Base-by-base conservation (phyloP, 192 early-diverging fungal genomes). In the Coemansia sp. region DNA sequence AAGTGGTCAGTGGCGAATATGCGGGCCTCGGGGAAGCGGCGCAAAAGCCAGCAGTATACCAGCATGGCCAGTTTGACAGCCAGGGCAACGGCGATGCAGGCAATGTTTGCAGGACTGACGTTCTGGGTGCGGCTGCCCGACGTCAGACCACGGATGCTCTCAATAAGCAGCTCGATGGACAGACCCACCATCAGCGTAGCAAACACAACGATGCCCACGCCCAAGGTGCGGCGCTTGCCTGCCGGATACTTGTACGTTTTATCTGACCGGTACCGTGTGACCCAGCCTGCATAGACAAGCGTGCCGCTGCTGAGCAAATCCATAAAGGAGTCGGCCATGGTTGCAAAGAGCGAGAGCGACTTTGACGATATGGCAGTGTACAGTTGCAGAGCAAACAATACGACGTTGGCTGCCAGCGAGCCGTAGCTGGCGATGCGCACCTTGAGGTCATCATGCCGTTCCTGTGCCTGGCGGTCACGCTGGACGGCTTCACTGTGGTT, bases 251-350 rank as follows among this genome's bases (percentile, higher is more conserved):
- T 82, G 58, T 80, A 76, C 23, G 79, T 50, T 38, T 90, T 84
- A 27, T 58, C 35, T n/a, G 56, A 45, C 20, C 68, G 71, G 46
- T 67, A 72, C 23, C 77, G 72, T 13, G 83, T 78, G 15, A 78
- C 78, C 63, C 79, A 70, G 3, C 75, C 70, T 3, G 86, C 72
- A 36, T 76, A 82, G 29, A 83, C 58, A 1, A 85, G 46, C 10
- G 81, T 81, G 8, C 47, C 70, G 4, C 78, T 78, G 26, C 79
- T 82, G 23, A 88, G 51, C 15, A 86, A 53, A 51, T 88, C 87
- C 87, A 88, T 88, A 43, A 86, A 84, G 14, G 87, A 76, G 58
- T 86, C 87, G 0, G 82, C 78, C 85, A 85, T 86, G 3, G 85
- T 86, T 19, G 85, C 85, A 50, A 88, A 86, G 19, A 88, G 54